Evolutionary conservation across 805 yeast genomes (phyloP).

Genomic region (Candida peoriensis): DNA sequence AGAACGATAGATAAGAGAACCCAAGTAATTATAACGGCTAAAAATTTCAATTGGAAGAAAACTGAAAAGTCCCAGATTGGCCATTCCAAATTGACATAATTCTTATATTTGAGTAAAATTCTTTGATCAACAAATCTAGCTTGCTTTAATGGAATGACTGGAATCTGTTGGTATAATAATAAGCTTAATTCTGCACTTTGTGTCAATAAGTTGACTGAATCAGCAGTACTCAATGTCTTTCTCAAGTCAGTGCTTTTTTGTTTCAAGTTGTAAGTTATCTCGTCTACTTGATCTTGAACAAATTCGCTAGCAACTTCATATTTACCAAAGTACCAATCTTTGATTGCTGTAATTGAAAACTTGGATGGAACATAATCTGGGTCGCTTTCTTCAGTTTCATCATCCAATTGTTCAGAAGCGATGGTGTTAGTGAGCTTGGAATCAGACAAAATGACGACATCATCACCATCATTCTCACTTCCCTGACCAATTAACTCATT

Average conservation of each 20-base stretch:
- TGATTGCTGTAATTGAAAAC: slow-evolving; percentile 10
- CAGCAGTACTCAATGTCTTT: slow-evolving; percentile 23
- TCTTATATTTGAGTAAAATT: slow-evolving; percentile 16
- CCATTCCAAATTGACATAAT: slow-evolving; percentile 9
- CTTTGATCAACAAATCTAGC: slow-evolving; percentile 19
- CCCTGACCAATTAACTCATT: slow-evolving; percentile 6
- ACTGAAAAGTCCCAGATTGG: slow-evolving; percentile 16
- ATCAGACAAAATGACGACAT: slow-evolving; percentile 6
- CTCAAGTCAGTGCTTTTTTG: slow-evolving; percentile 15
- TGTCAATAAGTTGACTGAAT: slow-evolving; percentile 20
- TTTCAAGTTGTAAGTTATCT: slow-evolving; percentile 3
- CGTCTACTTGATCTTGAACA: slow-evolving; percentile 14
- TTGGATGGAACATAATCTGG: slow-evolving; percentile 11
- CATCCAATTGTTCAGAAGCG: slow-evolving; percentile 12
- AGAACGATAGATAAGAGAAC: slow-evolving; percentile 12
- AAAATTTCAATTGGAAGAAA: slow-evolving; percentile 17
- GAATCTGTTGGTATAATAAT: slow-evolving; percentile 15
- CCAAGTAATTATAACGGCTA: slow-evolving; percentile 23
- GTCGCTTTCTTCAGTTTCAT: slow-evolving; percentile 16
- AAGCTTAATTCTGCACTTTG: slow-evolving; percentile 15
- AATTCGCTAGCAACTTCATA: slow-evolving; percentile 18
- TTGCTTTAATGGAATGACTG: slow-evolving; percentile 14
- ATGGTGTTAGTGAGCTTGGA: slow-evolving; percentile 5
- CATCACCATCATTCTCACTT: slow-evolving; percentile 12
- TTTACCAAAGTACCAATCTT: slow-evolving; percentile 20